Evolutionary conservation across 2,329 filamentous ascomycete species (phyloP), one percentile per base, ranked within the genome.

Genomic region (Ceratocystis eucalypticola): DNA sequence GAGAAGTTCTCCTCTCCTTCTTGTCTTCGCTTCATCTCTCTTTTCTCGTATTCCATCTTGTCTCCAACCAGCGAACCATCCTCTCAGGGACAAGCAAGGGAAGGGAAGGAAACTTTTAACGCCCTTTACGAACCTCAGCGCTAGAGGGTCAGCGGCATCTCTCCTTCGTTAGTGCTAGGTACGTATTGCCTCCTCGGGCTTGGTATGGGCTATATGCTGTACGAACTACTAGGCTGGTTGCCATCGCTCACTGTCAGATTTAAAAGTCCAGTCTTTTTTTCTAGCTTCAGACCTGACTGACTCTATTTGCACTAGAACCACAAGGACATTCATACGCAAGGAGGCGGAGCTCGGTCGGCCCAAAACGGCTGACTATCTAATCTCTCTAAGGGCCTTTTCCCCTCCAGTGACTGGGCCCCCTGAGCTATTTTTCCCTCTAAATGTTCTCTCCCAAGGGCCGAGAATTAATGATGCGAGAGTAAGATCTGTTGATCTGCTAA

Each of bases 351-450:
- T 50, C n/a, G 46, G 46, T 28, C 48, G 22, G 37, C 12, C 37
- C 37, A 53, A 8, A 15, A 10, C 20, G 3, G 48, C 15, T 10
- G 3, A 6, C 25, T 10, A 15, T 53, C 20, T 20, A 53, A 53
- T 22, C 22, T 28, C 48, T 28, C 48, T 15, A 15, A 53, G 22
- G 48, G 22, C 22, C 48, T 53, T 53, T 8, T 25, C 46, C n/a
- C 46, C 46, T n/a, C 3, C 46, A 48, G 8, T 25, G 53, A 57
- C 53, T 41, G 37, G 37, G 10, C 37, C 37, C 53, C 55, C 55
- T 59, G 55, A 59, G 55, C 55, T 59, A 59, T 37, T 59, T 59
- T 59, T 15, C 33, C 17, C 28, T n/a, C 55, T 25, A 33, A 37
- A 30, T n/a, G n/a, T 17, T 59, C 37, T 41, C 37, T 12, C 25